These are phyloP conservation scores for Naematelia aurantialba DNA, from an alignment of 768 basidiomycete species.

Conservation along the genomic window DNA sequence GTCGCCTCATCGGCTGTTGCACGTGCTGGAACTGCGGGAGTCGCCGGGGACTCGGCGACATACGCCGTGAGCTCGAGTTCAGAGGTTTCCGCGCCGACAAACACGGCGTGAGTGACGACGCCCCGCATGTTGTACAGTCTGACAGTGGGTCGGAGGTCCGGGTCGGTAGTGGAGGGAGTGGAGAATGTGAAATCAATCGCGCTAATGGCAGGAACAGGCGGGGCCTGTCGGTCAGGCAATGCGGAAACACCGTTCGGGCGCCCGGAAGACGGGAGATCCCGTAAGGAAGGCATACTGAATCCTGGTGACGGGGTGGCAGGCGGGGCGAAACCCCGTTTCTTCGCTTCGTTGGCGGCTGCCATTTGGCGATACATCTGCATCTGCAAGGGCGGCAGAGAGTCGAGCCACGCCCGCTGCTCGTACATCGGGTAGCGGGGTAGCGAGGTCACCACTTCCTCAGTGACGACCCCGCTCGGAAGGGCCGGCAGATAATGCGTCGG, in stretches of 20 bases:
- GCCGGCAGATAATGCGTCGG: constrained; percentile 32
- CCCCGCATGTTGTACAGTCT: constrained; percentile 43
- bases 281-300: constrained; percentile 8
- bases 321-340: constrained; percentile 9
- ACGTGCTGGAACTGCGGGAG: constrained; percentile 1
- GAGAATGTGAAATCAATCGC: constrained; percentile 38
- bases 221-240: constrained; percentile 11
- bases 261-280: constrained; percentile 12
- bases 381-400: constrained; percentile 23
- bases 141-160: constrained; percentile 21
- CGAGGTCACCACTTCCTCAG: constrained; percentile 40
- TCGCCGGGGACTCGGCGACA: no score
- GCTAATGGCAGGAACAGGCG: constrained; percentile 35
- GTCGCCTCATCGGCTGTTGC: background rate
- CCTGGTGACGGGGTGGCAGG: constrained; percentile 1
- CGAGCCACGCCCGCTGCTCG: constrained; percentile 39
- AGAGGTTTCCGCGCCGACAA: constrained; percentile 29
- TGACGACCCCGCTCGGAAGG: constrained; percentile 38
- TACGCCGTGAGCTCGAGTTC: constrained; percentile 43
- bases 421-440: constrained; percentile 34
- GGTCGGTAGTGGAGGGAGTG: constrained; percentile 7
- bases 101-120: constrained; percentile 38
- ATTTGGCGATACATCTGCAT: constrained; percentile 34
- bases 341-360: constrained; percentile 26
- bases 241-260: background rate